phyloP scores from a whole-genome alignment of 805 yeast genomes.

The Candida schatavii region DNA sequence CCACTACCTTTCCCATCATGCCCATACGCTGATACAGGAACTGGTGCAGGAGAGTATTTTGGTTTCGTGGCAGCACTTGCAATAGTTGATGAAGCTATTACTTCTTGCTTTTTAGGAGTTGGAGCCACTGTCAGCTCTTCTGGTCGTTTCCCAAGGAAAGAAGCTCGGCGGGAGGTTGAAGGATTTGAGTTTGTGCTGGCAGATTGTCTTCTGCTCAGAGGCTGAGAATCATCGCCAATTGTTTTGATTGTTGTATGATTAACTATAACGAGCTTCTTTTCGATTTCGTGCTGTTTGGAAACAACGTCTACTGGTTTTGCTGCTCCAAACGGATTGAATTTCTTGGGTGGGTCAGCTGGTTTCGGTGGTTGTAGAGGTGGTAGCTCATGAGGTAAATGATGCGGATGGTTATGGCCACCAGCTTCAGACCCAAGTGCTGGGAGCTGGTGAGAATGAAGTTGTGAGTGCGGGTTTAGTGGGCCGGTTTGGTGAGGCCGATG shows the following conservation, averaged over 20 bases:
- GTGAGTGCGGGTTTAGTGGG: not conserved
- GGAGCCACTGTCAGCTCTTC: not conserved
- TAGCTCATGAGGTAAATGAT: slow-evolving; percentile 1
- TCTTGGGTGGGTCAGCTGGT: slow-evolving; percentile 30
- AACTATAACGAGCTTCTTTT: slow-evolving; percentile 31
- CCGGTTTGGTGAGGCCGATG: not conserved
- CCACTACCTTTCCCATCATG: slow-evolving; percentile 20
- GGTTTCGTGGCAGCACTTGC: not conserved
- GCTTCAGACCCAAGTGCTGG: not conserved
- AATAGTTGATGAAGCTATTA: slow-evolving; percentile 1
- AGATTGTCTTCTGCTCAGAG: not conserved
- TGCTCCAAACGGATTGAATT: slow-evolving; percentile 72
- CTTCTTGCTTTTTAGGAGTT: not conserved
- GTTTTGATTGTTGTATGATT: slow-evolving; percentile 34
- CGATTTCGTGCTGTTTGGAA: slow-evolving; percentile 62
- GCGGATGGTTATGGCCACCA: slow-evolving; percentile 1
- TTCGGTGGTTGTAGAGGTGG: slow-evolving; percentile 7
- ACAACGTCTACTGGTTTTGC: slow-evolving; percentile 85
- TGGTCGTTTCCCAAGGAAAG: not conserved
- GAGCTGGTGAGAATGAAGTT: slow-evolving; percentile 1
- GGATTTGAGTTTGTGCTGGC: not conserved
- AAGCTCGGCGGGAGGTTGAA: too few species aligned
- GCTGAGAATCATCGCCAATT: slow-evolving; percentile 12
- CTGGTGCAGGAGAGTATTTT: slow-evolving; percentile 16
- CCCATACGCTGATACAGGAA: slow-evolving; percentile 15